phyloP scores from a whole-genome alignment of 2,329 filamentous ascomycete genomes.

The Paramyrothecium sp. region DNA sequence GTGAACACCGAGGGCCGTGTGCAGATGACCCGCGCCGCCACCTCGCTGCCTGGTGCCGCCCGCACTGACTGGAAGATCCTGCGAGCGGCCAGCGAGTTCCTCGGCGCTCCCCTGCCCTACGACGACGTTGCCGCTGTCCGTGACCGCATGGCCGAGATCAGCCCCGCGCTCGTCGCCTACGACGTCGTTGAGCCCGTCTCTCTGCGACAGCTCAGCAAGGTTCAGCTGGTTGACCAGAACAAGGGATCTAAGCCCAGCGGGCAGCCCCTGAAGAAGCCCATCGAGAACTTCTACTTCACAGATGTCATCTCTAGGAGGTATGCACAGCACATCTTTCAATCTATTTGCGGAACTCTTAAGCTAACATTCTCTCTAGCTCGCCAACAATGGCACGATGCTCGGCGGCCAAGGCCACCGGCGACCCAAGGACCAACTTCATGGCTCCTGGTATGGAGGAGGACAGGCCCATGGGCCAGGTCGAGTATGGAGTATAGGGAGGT shows the following conservation, averaged over 20 bases:
- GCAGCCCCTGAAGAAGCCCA: constrained; percentile 76
- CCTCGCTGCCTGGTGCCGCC: constrained; percentile 82
- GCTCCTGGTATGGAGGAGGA: constrained; percentile 66
- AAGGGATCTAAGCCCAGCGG: constrained; percentile 76
- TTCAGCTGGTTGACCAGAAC: constrained; percentile 95
- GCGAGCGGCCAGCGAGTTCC: constrained; percentile 86
- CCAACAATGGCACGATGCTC: constrained; percentile 98
- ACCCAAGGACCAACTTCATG: constrained; percentile 78
- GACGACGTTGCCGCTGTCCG: constrained; percentile 87
- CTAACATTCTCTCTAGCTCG: constrained; percentile 58
- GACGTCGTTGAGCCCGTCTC: constrained; percentile 85
- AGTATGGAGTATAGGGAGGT: constrained; percentile 50
- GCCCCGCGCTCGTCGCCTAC: constrained; percentile 83
- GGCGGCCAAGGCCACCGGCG: constrained; percentile 81
- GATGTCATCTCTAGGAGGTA: constrained; percentile 95
- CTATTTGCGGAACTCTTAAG: neutral
- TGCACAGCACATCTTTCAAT: constrained; percentile 13
- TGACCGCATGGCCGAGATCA: constrained; percentile 94
- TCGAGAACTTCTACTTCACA: constrained; percentile 98
- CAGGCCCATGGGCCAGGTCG: constrained; percentile 59
- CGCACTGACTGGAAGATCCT: constrained; percentile 99
- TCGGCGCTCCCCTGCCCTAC: constrained; percentile 83
- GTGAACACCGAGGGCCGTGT: constrained; percentile 97
- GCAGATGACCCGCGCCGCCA: constrained; percentile 89
- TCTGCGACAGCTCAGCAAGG: constrained; percentile 76